Percentiles rank a stretch among this genome's conserved stretches.
phyloP scores from a whole-genome alignment of 2,329 filamentous ascomycete genomes.

The Clarireedia paspali region DNA sequence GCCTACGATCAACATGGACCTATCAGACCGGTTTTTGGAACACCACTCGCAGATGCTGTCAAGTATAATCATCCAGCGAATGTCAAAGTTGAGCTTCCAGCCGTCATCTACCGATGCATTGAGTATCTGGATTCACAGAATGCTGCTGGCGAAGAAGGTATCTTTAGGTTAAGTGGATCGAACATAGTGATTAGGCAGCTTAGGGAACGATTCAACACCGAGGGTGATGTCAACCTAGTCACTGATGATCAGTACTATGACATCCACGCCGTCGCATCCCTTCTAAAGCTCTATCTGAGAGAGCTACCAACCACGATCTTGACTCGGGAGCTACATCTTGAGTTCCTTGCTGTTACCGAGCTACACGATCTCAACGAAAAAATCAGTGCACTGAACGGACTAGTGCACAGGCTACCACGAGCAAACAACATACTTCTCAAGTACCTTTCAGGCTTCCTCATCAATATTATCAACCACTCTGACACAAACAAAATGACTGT shows the following conservation, averaged over 20 bases:
- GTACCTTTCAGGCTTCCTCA: constrained; percentile 80
- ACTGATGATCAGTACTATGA: constrained; percentile 82
- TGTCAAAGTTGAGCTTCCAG: constrained; percentile 69
- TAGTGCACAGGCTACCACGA: constrained; percentile 72
- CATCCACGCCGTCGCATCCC: constrained; percentile 88
- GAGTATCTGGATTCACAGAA: constrained; percentile 83
- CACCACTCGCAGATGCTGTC: constrained; percentile 78
- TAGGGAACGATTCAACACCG: constrained; percentile 85
- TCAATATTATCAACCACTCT: constrained; percentile 85
- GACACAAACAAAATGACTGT: constrained; percentile 97
- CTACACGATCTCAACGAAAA: constrained; percentile 69
- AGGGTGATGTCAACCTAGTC: constrained; percentile 84
- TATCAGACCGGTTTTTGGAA: constrained; percentile 72
- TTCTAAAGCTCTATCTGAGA: constrained; percentile 88
- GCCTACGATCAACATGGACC: constrained; percentile 43
- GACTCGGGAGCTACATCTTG: constrained; percentile 80
- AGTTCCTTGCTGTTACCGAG: constrained; percentile 81
- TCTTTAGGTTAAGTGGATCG: constrained; percentile 94
- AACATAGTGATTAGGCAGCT: constrained; percentile 89
- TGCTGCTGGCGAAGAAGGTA: constrained; percentile 81
- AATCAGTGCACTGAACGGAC: constrained; percentile 63
- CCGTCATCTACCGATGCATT: constrained; percentile 91
- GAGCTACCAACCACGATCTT: constrained; percentile 88
- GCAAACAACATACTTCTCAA: constrained; percentile 76
- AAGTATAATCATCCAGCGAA: constrained; percentile 68